Base-by-base conservation (phyloP, 2,329 filamentous ascomycete genomes). In the Fusarium longipes region DNA sequence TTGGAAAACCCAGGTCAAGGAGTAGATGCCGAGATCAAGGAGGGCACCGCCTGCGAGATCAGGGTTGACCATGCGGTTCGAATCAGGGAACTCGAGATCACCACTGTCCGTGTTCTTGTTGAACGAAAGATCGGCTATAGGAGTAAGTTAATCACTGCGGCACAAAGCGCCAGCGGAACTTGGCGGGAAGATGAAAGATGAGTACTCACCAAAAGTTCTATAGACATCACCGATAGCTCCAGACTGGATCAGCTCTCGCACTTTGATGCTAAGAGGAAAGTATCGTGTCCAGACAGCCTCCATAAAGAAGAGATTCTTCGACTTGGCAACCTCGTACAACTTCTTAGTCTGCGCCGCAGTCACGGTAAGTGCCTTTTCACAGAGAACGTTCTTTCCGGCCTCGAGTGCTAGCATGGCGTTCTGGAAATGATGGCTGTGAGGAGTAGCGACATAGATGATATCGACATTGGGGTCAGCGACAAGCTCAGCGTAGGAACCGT, bases 391-490 rank as follows among this genome's bases (percentile, higher is more conserved):
- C 84, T 97, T 97, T 73, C 92, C 91, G 9, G 91, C 91, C 69
- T 92, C 86, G 36, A 97, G 84, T 40, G 89, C 91, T n/a, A 96
- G 86, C 87, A 93, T 92, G 67, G 88, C 87, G 80, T 97, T 95
- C 78, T 96, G 93, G 82, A 94, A 97, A 82, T 97, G 93, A 78
- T 97, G 93, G 72, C 91, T 94, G 81, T 97, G 93, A 17, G 93
- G 93, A 6, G 93, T 97, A 24, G 93, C 93, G 56, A 97, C 87
- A 78, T 97, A 97, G 80, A 97, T 81, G 71, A 96, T 92, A 77
- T 97, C 92, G 69, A 97, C 86, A 72, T 92, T 86, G 8, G 90
- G 82, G 76, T 97, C 92, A 49, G 86, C 85, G 25, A 95, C 93
- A 27, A 97, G 86, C 76, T 93, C 91, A 64, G 89, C 85, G 79